These are phyloP conservation scores for Striga asiatica DNA, from an alignment of 257 asterid species.

Conservation along the genomic window DNA sequence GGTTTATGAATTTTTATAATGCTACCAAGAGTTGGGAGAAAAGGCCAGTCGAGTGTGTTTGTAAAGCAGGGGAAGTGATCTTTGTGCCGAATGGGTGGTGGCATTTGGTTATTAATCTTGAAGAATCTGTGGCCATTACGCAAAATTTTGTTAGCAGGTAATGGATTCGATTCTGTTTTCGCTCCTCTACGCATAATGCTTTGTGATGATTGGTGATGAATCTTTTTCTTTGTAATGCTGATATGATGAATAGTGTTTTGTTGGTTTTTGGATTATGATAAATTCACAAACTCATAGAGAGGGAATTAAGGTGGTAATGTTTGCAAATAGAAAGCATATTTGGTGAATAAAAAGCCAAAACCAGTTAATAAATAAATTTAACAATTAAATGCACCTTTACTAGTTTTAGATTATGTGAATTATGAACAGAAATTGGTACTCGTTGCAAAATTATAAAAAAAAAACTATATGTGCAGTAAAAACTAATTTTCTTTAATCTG, in stretches of 20 bases:
- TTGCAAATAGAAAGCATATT: not conserved
- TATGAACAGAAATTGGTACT: not conserved
- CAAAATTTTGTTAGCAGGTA: conserved; percentile 97
- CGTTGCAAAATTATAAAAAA: no score
- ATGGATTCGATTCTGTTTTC: conserved; percentile 8
- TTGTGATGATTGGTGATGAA: not conserved
- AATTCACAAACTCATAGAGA: not conserved
- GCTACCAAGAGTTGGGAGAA: conserved; percentile 56
- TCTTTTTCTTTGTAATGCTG: not conserved
- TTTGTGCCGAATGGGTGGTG: conserved; percentile 99
- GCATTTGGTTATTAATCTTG: conserved; percentile 93
- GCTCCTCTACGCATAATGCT: not conserved
- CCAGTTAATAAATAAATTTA: no score
- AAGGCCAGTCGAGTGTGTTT: conserved; percentile 79
- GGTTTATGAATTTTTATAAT: conserved; percentile 94
- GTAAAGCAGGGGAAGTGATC: conserved; percentile 88
- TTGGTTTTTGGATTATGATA: not conserved
- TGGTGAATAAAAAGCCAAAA: not conserved
- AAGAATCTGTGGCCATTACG: conserved; percentile 92
- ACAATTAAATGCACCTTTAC: not conserved
- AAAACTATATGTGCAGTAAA: no score
- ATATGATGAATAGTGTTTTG: not conserved
- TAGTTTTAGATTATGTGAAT: not conserved
- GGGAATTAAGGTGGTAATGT: not conserved
- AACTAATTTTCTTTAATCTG: no score